Base-by-base conservation (phyloP, 2,329 filamentous ascomycete genomes). In the Neocatenulostroma microsporum region DNA sequence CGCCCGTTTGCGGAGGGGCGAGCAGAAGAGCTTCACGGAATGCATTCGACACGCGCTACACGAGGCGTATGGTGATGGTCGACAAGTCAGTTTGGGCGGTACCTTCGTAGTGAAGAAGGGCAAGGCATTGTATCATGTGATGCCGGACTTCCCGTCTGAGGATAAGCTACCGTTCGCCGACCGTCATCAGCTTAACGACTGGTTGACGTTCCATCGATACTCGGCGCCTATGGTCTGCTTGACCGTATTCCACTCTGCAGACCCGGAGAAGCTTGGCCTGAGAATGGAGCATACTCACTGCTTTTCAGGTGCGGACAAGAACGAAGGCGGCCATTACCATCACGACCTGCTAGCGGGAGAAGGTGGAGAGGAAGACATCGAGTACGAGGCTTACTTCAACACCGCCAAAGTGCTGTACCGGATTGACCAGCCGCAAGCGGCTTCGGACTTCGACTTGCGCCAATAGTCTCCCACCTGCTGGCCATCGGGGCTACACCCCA, bases 241-340 rank as follows among this genome's bases (percentile, higher is more conserved):
- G 14, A 47, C 47, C 1, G 52, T 56, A 2, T 48, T 56, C 14
- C 53, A 56, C 21, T 50, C 50, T 11, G 48, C 48, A 10, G 53
- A 55, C 44, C 45, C 52, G 10, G 47, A 53, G 37, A 40, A 37
- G 30, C 29, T 55, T 24, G 53, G 51, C 3, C 26, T 56, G 38
- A 40, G 53, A 12, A 55, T 56, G 51, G 54, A 56, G 41, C 54
- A 56, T 38, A 56, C 54, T 27, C 52, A 56, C 40, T 53, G 50
- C 30, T 56, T 56, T 19, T 45, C 50, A 3, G 26, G 17, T 23
- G 40, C 35, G 4, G 45, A 49, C 20, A 44, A 36, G 23, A 41
- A 49, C 19, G 41, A 41, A 10, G 54, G 54, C 2, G 54, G 54
- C 6, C 54, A 56, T 43, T 55, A 56, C 30, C 54, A 56, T 36